phyloP scores from a whole-genome alignment of 2,329 filamentous ascomycete genomes.

The Verticillium alfalfae region DNA sequence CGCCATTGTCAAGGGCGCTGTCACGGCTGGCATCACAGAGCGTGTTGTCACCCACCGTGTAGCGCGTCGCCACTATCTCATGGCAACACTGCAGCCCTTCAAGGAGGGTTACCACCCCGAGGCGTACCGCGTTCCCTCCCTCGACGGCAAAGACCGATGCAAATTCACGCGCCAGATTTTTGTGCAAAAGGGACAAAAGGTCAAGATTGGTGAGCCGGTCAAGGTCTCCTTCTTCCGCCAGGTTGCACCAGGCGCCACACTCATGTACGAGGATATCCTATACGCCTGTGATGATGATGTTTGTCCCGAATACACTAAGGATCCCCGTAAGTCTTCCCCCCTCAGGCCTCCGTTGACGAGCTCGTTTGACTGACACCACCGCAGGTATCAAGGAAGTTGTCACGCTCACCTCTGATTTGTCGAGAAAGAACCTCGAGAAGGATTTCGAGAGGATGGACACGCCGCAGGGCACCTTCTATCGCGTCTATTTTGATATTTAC shows the following conservation, averaged over 20 bases:
- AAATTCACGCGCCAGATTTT: conserved; percentile 99
- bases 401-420: conserved; percentile 92
- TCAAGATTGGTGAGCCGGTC: conserved; percentile 98
- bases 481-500: conserved; percentile 74
- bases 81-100: conserved; percentile 97
- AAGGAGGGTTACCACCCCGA: conserved; percentile 98
- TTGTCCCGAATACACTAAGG: conserved; percentile 97
- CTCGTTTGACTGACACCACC: neutral
- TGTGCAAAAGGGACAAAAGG: conserved; percentile 95
- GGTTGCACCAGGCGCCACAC: conserved; percentile 89
- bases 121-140: conserved; percentile 91
- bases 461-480: conserved; percentile 92
- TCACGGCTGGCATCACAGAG: conserved; percentile 96
- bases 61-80: conserved; percentile 94
- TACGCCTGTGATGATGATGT: conserved; percentile 98
- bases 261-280: conserved; percentile 99
- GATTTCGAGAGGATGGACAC: conserved; percentile 99
- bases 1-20: conserved; percentile 96
- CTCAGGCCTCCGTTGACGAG: neutral
- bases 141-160: conserved; percentile 96
- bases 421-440: conserved; percentile 96
- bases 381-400: conserved; percentile 98
- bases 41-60: conserved; percentile 95
- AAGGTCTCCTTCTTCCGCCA: conserved; percentile 99
- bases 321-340: conserved; percentile 73